Evolutionary conservation across 1,284 basidiomycete genomes (phyloP), one percentile per base, ranked within the genome.

Genomic region (Papiliotrema nemorosa): DNA sequence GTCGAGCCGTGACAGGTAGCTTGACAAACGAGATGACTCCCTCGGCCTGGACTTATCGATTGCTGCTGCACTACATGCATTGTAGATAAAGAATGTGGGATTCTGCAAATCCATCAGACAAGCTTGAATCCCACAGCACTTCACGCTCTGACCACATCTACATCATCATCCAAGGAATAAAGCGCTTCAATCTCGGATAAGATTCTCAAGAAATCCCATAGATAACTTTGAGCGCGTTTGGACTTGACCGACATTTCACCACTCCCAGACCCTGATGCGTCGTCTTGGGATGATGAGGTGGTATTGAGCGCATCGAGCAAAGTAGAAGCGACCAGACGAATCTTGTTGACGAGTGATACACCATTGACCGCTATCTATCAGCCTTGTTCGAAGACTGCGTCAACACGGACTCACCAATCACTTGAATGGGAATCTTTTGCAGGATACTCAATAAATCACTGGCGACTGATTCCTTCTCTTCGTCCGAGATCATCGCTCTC

Each of bases 401-500:
- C 14, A 7, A 31, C 14, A 14, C 29, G 29, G 38, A 59, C 65
- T 46, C 45, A 69, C 60, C 88, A 61, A 91, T 90, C 22, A 86
- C 88, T 70, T 90, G 88, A 53, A 91, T 90, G 6, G 88, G 88
- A 60, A 91, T 90, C 84, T 83, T 87, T 62, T 89, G 87, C 54
- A 90, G 78, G 52, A 90, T 86, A 56, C 84, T 85, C 53, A 91
- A 78, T 53, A 91, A 78, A 64, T 90, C 87, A 60, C 52, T 55
- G 2, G 58, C 59, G 13, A 68, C 59, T 38, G 58, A 50, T 47
- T 64, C 63, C 52, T 62, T 62, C 40, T 64, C 60, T 34, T 55
- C 58, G 7, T 64, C 66, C 12, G 54, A 50, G 43, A 63, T 55
- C 39, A 47, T 34, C 1, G 40, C 33, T 16, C 25, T 24, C 12